These are phyloP conservation scores for Botrytis byssoidea DNA, from an alignment of 2,329 filamentous ascomycete species.

Conservation along the genomic window DNA sequence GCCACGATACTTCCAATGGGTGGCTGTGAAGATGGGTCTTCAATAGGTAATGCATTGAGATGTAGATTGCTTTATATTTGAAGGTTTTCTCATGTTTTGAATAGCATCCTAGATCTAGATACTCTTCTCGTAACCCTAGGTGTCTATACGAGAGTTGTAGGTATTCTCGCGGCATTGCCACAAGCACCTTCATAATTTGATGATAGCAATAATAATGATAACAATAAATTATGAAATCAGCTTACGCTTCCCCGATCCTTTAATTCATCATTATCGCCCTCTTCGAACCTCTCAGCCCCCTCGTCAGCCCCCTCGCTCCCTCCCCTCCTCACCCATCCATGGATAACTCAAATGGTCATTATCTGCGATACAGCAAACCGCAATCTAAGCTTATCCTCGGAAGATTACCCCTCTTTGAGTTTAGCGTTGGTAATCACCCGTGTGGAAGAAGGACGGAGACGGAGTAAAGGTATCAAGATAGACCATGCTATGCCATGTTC, in stretches of 20 bases:
- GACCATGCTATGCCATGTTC: not conserved
- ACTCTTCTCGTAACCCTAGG: not conserved
- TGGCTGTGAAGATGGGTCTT: not conserved
- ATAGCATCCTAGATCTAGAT: not conserved
- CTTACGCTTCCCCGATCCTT: not conserved
- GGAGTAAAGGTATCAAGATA: not conserved
- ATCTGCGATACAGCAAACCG: not conserved
- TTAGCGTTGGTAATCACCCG: not conserved
- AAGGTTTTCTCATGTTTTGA: not conserved
- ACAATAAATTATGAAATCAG: not conserved
- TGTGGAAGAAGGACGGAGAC: not conserved
- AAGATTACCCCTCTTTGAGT: not conserved
- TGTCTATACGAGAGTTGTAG: not conserved
- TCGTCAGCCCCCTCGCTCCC: not conserved
- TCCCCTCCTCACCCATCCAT: not conserved
- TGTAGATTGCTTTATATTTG: constrained; percentile 4
- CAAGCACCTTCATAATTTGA: not conserved
- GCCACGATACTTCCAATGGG: not conserved
- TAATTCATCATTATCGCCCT: not conserved
- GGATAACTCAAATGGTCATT: not conserved
- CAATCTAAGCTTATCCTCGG: not conserved
- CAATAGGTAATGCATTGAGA: not conserved
- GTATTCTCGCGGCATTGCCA: not conserved
- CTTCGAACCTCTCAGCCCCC: not conserved
- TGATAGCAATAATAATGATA: not conserved